Base-by-base conservation (phyloP, 352 stramenopile species). In the Halophytophthora polymorphica region DNA sequence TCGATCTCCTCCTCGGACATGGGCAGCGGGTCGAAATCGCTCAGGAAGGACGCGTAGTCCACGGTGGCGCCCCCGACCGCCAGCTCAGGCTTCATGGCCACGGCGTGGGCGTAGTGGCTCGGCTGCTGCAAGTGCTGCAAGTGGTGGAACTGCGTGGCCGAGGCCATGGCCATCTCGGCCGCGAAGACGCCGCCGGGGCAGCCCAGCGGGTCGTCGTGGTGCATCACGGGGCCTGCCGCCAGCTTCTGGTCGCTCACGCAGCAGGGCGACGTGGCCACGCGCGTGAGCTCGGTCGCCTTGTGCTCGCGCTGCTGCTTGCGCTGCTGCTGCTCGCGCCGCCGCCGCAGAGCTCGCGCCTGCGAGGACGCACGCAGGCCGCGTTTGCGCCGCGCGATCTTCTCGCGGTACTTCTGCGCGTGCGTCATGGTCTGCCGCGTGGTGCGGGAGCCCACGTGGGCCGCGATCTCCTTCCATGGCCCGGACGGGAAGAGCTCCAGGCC, bases 381-480 rank as follows among this genome's bases (percentile, higher is more conserved):
- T 40, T 77, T 82, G 31, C 76, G 64, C 2, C 77, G 66, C 13
- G 67, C 69, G 41, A 83, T 78, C 52, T 74, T 78, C 51, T 83
- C 64, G 10, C 73, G 68, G 46, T 82, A 81, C 39, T 84, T 84
- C 40, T 84, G 73, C 12, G 70, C 73, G 50, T 84, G 70, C 4
- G 73, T 79, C 70, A 82, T 81, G 17, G 69, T 79, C 36, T 82
- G 73, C 6, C 70, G 50, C 3, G 89, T 81, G 1, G 77, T 86
- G 36, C 77, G 68, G 0, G 73, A 83, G 23, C 70, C 61, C 12
- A 86, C 66, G 29, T 83, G 46, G 2, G 64, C 67, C 13, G 79
- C 73, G 36, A 88, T 82, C 23, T 73, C 64, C 38, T 86, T 86
- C 75, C 73, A 89, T 17, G 78, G 75, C 2, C 75, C 73, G 2